Conservation (phyloP, 495 filamentous ascomycete species). For the Rusavskia elegans region DNA sequence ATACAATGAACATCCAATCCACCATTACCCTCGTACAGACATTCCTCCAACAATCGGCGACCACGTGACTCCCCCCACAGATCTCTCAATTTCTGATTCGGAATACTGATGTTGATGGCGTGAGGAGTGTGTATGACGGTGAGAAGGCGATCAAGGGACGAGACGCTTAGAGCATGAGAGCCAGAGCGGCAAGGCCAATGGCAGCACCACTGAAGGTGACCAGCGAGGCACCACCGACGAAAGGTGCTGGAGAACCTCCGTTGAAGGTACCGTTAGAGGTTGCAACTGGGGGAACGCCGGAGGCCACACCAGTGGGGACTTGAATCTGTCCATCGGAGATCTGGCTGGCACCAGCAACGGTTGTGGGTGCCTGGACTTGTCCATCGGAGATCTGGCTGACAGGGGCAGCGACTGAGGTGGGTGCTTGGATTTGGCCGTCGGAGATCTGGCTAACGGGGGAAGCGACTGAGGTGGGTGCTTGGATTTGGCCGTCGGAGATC, state of each 20-base stretch:
- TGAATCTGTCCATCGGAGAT: slow-evolving; percentile 34
- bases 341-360: slow-evolving; percentile 21
- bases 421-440: too few species aligned
- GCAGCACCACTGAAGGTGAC: slow-evolving; percentile 21
- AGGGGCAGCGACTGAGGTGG: too few species aligned
- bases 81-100: not conserved
- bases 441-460: too few species aligned
- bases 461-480: too few species aligned
- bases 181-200: slow-evolving; percentile 26
- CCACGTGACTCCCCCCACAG: not conserved
- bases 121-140: not conserved
- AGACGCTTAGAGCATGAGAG: slow-evolving; percentile 24
- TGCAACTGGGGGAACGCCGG: slow-evolving; percentile 1
- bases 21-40: slow-evolving; percentile 8
- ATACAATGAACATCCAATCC: slow-evolving; percentile 7
- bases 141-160: not conserved
- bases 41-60: not conserved
- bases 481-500: too few species aligned
- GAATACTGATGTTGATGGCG: not conserved
- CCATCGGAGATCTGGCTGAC: too few species aligned
- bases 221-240: slow-evolving; percentile 16
- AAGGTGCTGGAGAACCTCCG: slow-evolving; percentile 11
- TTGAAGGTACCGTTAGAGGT: slow-evolving; percentile 9
- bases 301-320: slow-evolving; percentile 11
- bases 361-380: too few species aligned